These are phyloP conservation scores for Phycomyces nitens DNA, from an alignment of 192 early-diverging fungal genomes.

Conservation along the genomic window DNA sequence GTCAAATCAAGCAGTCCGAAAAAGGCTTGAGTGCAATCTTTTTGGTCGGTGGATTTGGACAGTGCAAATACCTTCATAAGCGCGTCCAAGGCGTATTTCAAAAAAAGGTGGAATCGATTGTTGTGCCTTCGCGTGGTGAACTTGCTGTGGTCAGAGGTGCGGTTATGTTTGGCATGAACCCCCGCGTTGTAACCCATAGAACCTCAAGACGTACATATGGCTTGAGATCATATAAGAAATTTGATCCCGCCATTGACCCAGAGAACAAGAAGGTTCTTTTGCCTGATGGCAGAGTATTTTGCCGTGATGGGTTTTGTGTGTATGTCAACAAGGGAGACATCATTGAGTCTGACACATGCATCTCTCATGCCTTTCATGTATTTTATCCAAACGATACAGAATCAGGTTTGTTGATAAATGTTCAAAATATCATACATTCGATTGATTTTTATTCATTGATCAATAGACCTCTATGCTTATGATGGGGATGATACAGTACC, in stretches of 20 bases:
- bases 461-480: constrained; percentile 27
- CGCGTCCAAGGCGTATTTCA: constrained; percentile 33
- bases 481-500: constrained; percentile 23
- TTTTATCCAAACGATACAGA: no score
- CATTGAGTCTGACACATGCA: no score
- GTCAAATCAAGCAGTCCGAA: constrained; percentile 29
- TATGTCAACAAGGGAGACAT: no score
- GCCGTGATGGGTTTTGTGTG: constrained; percentile 25
- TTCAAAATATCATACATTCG: neutral
- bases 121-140: constrained; percentile 39
- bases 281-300: constrained; percentile 16
- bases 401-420: neutral
- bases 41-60: constrained; percentile 47
- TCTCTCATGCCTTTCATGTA: no score
- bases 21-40: constrained; percentile 35
- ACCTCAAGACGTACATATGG: constrained; percentile 42
- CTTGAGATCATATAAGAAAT: constrained; percentile 39
- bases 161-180: constrained; percentile 40
- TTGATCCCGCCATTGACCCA: constrained; percentile 38
- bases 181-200: constrained; percentile 34
- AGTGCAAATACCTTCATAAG: constrained; percentile 36
- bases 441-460: no score
- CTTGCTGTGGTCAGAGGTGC: constrained; percentile 51
- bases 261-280: constrained; percentile 15
- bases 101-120: constrained; percentile 30